Base-by-base conservation (phyloP, 2,329 filamentous ascomycete species). In the Colletotrichum cuscutae region DNA sequence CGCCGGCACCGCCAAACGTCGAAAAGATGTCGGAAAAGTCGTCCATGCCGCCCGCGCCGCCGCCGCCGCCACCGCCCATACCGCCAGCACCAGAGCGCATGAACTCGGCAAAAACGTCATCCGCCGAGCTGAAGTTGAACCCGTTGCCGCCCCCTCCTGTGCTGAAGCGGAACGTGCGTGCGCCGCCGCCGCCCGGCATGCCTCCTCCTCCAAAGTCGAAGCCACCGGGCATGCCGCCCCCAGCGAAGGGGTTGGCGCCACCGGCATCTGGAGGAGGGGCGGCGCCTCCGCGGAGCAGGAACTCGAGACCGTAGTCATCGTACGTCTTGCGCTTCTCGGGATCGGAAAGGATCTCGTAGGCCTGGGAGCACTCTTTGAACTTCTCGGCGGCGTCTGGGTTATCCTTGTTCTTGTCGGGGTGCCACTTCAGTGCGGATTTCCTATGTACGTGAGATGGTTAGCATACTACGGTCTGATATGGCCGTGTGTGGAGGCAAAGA, bases 321-420 rank as follows among this genome's bases (percentile, higher is more conserved):
- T 99, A 99, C 54, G 92, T 92, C 83, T 97, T 97, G 79, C 97
- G 93, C 85, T 98, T 99, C 81, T 98, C 95, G 73, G 96, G 95
- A 79, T 99, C 97, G 74, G 95, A 97, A 3, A 99, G 91, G 77
- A 99, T 97, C 85, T 99, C 97, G 86, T 98, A 99, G 70, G 97
- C 97, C 85, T 98, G 95, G 1, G 95, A 98, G 76, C 95, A 94
- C 82, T 98, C 97, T 86, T 99, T 99, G 89, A 99, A 99, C 84
- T 96, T 98, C 82, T 98, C 97, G 73, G 91, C 88, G 9, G 96
- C 94, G 65, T 91, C 86, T 35, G 95, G 91, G 78, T 96, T 95
- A 84, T 97, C 92, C 83, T 95, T 95, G 88, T 98, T 99, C 89
- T 98, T 99, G 87, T 99, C 97, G 7, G 97, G 97, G 81, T 99